Percentiles rank a stretch among this genome's conserved stretches.
These are phyloP conservation scores for Emmonsiellopsis sp. DNA, from an alignment of 2,329 filamentous ascomycete species.

Conservation along the genomic window DNA sequence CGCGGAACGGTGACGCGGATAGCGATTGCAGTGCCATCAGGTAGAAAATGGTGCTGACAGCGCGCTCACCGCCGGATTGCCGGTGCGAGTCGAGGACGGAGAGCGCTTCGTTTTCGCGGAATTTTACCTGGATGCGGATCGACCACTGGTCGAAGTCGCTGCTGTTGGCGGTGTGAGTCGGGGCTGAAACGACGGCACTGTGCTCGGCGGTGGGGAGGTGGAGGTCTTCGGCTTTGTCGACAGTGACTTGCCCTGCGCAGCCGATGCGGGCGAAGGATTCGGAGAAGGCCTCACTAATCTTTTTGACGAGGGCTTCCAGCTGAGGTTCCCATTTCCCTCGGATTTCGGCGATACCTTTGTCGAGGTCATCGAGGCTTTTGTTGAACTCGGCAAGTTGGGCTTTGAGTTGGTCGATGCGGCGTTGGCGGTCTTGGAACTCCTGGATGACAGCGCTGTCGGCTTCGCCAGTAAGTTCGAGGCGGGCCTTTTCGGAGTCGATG, in stretches of 20 bases:
- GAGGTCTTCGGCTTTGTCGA: constrained; percentile 58
- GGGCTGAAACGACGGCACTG: constrained; percentile 12
- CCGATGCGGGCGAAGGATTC: constrained; percentile 91
- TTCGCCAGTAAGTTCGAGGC: constrained; percentile 69
- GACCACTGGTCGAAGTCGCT: constrained; percentile 92
- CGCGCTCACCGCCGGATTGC: constrained; percentile 90
- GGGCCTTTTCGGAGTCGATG: constrained; percentile 62
- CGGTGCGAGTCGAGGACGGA: constrained; percentile 82
- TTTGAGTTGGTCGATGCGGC: constrained; percentile 58
- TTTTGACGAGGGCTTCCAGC: constrained; percentile 64
- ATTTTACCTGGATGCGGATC: constrained; percentile 88
- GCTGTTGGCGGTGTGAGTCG: constrained; percentile 7
- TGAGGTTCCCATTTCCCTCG: constrained; percentile 71
- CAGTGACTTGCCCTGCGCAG: constrained; percentile 79
- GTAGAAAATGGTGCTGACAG: constrained; percentile 96
- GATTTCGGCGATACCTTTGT: constrained; percentile 53
- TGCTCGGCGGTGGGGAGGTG: constrained; percentile 14
- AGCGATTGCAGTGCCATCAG: constrained; percentile 95
- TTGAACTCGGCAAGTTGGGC: constrained; percentile 49
- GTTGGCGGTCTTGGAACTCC: constrained; percentile 65
- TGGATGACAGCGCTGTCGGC: constrained; percentile 65
- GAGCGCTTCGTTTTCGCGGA: constrained; percentile 75
- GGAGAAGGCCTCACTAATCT: constrained; percentile 83
- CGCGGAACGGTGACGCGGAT: constrained; percentile 88
- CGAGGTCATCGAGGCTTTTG: constrained; percentile 46